Base-by-base conservation (phyloP, 371 early-diverging fungal genomes). In the Batkoa obscura region DNA sequence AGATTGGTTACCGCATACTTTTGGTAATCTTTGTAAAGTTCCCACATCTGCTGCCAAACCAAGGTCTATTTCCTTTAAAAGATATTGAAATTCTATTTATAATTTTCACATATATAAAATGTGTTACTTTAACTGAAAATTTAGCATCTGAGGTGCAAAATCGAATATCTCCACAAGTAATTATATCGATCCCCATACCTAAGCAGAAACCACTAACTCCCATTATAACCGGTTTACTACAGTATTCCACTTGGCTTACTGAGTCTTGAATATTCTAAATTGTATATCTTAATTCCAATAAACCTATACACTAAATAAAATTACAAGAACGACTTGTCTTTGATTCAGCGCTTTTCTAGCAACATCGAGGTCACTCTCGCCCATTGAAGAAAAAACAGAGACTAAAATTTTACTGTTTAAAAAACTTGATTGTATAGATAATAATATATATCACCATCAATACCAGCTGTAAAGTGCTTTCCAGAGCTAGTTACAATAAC, bases 141-240 rank as follows among this genome's bases (percentile, higher is more conserved):
- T 65, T 71, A 0, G 91, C 76, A 52, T 90, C 90, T 58, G 76
- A 69, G 42, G 83, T 66, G 62, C 84, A 83, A 43, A 82, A 78
- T 45, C 97, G 83, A 41, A 96, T 84, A 66, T 96, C 97, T 66
- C 88, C 87, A 1, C 94, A 91, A 2, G 89, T 82, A 13, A 83
- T 75, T 58, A 92, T 62, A 64, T 91, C 91, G 43, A 94, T 76
- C 3, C 92, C 94, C 17, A 79, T 88, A 23, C 97, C 97, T 59
- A 91, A 75, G 63, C 94, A 93, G 0, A 72, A 78, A 50, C 80
- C 82, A 54, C 94, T 89, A 50, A 94, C 70, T n/a, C 81, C 88
- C 8, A 80, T 85, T 60, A 96, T 81, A 2, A 94, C 91, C 15
- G 95, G 90, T 60, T 84, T 82, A 58, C 77, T 68, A 63, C 94